Evolutionary conservation across 106 monocot species (phyloP).

Genomic region (Dendrobium catenatum): DNA sequence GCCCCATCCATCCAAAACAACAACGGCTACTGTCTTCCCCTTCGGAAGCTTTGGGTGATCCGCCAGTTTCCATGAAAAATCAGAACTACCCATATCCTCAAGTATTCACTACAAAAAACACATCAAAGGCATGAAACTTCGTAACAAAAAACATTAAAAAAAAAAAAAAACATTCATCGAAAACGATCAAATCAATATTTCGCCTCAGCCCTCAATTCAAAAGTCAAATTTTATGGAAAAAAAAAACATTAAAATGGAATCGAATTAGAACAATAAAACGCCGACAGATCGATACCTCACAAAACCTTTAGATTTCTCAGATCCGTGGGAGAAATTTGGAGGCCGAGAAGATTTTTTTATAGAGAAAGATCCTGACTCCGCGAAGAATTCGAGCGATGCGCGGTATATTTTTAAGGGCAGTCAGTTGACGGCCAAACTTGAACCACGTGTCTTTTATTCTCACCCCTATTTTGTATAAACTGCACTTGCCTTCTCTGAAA

Average conservation of each 20-base stretch:
- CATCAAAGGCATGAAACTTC: not conserved
- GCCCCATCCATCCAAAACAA: constrained; percentile 76
- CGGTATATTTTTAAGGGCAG: no score
- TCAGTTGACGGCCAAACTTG: no score
- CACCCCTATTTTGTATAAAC: no score
- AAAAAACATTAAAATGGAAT: not conserved
- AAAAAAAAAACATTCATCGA: not conserved
- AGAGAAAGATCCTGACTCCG: no score
- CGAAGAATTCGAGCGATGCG: no score
- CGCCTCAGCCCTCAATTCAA: not conserved
- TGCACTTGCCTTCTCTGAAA: no score
- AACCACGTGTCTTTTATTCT: no score
- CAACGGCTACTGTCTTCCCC: constrained; percentile 53
- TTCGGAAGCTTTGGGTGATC: constrained; percentile 68
- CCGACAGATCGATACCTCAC: no score
- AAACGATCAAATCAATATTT: not conserved
- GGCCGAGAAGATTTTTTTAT: no score
- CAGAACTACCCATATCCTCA: constrained; percentile 39
- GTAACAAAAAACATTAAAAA: not conserved
- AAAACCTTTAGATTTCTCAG: no score
- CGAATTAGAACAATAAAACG: no score
- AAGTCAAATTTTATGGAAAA: not conserved
- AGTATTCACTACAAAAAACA: not conserved
- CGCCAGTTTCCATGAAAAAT: constrained; percentile 44
- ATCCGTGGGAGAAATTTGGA: no score